Evolutionary conservation across 768 basidiomycete species (phyloP), one percentile per base, ranked within the genome.

Genomic region (Boletus pseudopeckii): DNA sequence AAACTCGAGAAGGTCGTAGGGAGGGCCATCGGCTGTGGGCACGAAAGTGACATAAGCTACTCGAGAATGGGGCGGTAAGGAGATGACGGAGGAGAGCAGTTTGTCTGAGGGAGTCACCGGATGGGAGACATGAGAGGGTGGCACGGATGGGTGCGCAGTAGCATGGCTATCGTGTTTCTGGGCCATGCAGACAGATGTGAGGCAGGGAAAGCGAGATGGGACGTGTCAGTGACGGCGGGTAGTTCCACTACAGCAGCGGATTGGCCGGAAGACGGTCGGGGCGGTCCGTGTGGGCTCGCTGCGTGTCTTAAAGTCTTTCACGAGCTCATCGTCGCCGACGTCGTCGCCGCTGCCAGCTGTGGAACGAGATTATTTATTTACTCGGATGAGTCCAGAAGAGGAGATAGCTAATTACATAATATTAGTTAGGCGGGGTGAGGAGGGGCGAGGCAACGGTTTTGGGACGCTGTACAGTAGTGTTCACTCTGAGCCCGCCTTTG

Each of bases 1-100:
- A 15, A 70, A 57, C 61, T 90, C 86, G 53, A 89, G 67, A 43
- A 68, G 59, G 46, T 82, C 78, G 40, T 73, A 62, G 56, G 70
- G 20, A 42, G 55, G 37, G 15, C 58, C 59, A 41, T 59, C 64
- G 28, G 60, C 58, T 26, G 60, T 58, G 13, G 76, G 73, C 14
- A 67, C 54, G 66, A 79, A 82, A 51, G 76, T 72, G 33, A 74
- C 71, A 59, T 77, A 83, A 20, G 67, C 67, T 54, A 88, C 73
- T 54, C 62, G 66, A 15, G 79, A 63, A 54, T 74, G 55, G 17
- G 64, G 52, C 0, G 81, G 80, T 8, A 85, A 65, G 42, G 74
- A 43, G 50, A 85, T 74, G 34, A 69, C 60, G 20, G 80, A 80
- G 30, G 76, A 73, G 28, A 85, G 75, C 4, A 83, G 47, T 34